Conservation (phyloP, 2,329 filamentous ascomycete genomes). For the Paecilomyces sp. region DNA sequence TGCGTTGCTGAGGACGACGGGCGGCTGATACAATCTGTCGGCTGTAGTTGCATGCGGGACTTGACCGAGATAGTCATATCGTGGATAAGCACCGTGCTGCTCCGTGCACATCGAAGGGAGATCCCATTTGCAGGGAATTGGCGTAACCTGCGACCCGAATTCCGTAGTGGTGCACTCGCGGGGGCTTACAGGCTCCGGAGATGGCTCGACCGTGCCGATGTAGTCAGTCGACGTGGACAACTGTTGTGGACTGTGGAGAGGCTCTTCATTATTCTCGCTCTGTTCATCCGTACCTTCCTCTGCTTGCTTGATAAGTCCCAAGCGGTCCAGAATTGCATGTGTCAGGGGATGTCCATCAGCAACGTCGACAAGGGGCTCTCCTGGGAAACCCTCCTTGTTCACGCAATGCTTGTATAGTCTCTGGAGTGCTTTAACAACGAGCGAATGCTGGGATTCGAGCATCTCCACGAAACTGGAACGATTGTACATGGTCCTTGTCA, state of each 20-base stretch:
- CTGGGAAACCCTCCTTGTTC: conserved; percentile 36
- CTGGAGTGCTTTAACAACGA: conserved; percentile 36
- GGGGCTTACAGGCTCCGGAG: conserved; percentile 28
- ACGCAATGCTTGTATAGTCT: conserved; percentile 35
- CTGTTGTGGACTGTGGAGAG: conserved; percentile 28
- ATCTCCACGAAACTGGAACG: conserved; percentile 35
- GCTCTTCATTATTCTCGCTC: conserved; percentile 25
- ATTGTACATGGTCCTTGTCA: conserved; percentile 2
- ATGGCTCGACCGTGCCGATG: conserved; percentile 30
- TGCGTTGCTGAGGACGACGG: background rate
- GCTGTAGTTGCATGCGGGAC: conserved; percentile 1
- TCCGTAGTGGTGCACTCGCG: conserved; percentile 15
- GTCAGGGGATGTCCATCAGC: conserved; percentile 35
- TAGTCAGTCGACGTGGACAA: conserved; percentile 29
- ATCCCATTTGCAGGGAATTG: conserved; percentile 21
- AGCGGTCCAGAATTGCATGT: conserved; percentile 35
- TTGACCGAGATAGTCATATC: conserved; percentile 14
- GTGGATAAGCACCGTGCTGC: conserved; percentile 15
- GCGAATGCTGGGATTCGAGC: conserved; percentile 36
- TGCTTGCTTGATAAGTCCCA: conserved; percentile 37
- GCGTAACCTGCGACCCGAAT: conserved; percentile 4
- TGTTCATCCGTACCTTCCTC: conserved; percentile 31
- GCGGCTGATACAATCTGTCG: conserved; percentile 8
- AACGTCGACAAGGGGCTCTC: conserved; percentile 31
- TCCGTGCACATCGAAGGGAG: conserved; percentile 12